Evolutionary conservation across 306 rosid genomes (phyloP), one percentile per base, ranked within the genome.

Genomic region (Sechiopsis laciniata): DNA sequence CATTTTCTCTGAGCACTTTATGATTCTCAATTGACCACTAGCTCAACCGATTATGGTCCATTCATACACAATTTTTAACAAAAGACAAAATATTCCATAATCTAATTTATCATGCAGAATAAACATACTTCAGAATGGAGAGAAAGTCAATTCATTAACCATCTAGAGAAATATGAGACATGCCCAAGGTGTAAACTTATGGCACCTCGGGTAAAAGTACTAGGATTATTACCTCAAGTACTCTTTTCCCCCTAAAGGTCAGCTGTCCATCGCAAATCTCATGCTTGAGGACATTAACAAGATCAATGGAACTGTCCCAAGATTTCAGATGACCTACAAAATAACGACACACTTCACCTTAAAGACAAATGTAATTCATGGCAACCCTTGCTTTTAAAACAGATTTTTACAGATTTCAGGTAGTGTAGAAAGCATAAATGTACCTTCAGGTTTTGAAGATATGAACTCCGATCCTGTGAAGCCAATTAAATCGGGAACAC

Each of bases 261-360:
- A 94, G 82, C 71, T 94, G 97, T 63, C 98, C 98, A 74, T 94
- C 98, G 60, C 98, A 87, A 84, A 94, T 94, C 80, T 94, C 98
- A 75, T 86, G 91, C 84, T 90, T 94, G 32, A 94, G 92, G 67
- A 83, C 96, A 86, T 82, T 80, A 66, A 90, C 95, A 79, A 90
- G 98, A 82, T 94, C 97, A 69, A 89, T 78, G 74, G 98, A 86
- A 81, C 92, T 86, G 74, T 90, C 89, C 92, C 97, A 94, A 72
- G 87, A 81, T 85, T 94, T 94, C 65, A 87, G 80, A 85, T 85
- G 77, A 74, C 97, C 98, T 94, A 74, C 84, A 78, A 73, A 40
- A 63, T 14, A 57, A 51, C 20, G 71, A 16, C 19, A 26, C 19
- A 29, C 10, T 37, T 73, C 62, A 59, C 53, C 51, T 59, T 72